Percentiles rank a stretch among this genome's conserved stretches.
phyloP scores from a whole-genome alignment of 352 stramenopile species.

The Globisporangium nagaii region DNA sequence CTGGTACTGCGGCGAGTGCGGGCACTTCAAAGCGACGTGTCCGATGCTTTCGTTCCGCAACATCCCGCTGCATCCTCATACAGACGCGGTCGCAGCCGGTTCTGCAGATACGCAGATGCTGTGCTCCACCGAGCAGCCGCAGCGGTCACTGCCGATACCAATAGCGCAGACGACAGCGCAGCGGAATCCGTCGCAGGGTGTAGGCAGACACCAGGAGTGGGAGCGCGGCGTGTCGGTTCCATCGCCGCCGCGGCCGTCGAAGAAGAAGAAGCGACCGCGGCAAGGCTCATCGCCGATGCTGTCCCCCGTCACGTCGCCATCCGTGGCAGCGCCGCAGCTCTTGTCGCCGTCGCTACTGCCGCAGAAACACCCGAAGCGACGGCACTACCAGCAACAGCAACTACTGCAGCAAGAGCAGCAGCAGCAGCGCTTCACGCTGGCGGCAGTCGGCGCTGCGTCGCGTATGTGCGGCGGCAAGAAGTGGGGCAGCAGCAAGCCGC shows the following conservation, averaged over 20 bases:
- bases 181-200: conserved; percentile 13
- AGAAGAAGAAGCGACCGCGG: conserved; percentile 65
- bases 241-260: conserved; percentile 20
- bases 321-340: conserved; percentile 16
- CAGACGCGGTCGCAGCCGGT: too few species aligned
- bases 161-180: conserved; percentile 6
- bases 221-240: conserved; percentile 22
- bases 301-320: conserved; percentile 16
- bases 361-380: conserved; percentile 27
- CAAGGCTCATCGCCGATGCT: conserved; percentile 34
- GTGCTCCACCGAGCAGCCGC: not conserved
- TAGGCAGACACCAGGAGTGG: conserved; percentile 23
- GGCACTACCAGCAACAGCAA: conserved; percentile 21
- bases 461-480: conserved; percentile 22
- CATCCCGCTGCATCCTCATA: conserved; percentile 32
- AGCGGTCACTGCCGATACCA: not conserved
- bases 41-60: conserved; percentile 58
- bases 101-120: not conserved
- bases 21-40: conserved; percentile 71
- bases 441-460: conserved; percentile 11
- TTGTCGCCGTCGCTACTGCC: conserved; percentile 21
- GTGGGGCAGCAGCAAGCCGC: conserved; percentile 2
- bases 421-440: conserved; percentile 20
- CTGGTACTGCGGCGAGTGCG: conserved; percentile 74
- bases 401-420: conserved; percentile 25